Evolutionary conservation across 2,329 filamentous ascomycete genomes (phyloP).

Genomic region (Podosphaera xanthii): DNA sequence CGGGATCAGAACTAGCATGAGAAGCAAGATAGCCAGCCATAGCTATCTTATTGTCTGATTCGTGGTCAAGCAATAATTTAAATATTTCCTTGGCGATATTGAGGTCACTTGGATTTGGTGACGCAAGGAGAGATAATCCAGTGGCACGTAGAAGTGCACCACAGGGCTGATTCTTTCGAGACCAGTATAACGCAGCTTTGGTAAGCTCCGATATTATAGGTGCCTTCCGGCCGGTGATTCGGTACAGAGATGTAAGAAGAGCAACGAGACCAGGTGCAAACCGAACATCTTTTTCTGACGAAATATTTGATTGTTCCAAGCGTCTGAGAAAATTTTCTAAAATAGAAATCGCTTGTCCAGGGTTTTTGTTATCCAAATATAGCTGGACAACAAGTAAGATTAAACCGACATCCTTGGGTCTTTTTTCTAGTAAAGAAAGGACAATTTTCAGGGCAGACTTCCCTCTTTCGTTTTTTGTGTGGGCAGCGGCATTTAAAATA

Average conservation of each 20-base stretch:
- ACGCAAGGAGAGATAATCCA: conserved; percentile 61
- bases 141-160: conserved; percentile 58
- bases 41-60: conserved; percentile 44
- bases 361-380: conserved; percentile 49
- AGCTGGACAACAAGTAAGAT: conserved; percentile 62
- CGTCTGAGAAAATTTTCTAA: conserved; percentile 54
- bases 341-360: conserved; percentile 48
- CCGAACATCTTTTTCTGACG: conserved; percentile 42
- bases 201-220: conserved; percentile 52
- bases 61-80: conserved; percentile 39
- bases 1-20: conserved; percentile 37
- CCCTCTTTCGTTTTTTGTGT: conserved; percentile 37
- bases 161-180: conserved; percentile 32
- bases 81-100: conserved; percentile 59
- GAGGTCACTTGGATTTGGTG: conserved; percentile 44
- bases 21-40: conserved; percentile 73
- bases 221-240: conserved; percentile 46
- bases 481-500: conserved; percentile 51
- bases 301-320: conserved; percentile 36
- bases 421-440: conserved; percentile 43
- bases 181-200: conserved; percentile 67
- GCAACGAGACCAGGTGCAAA: conserved; percentile 72
- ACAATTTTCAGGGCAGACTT: conserved; percentile 49
- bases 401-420: conserved; percentile 61
- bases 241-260: conserved; percentile 57